These are phyloP conservation scores for Aegilops bicornis DNA, from an alignment of 176 grass and related monocot species.

Conservation along the genomic window DNA sequence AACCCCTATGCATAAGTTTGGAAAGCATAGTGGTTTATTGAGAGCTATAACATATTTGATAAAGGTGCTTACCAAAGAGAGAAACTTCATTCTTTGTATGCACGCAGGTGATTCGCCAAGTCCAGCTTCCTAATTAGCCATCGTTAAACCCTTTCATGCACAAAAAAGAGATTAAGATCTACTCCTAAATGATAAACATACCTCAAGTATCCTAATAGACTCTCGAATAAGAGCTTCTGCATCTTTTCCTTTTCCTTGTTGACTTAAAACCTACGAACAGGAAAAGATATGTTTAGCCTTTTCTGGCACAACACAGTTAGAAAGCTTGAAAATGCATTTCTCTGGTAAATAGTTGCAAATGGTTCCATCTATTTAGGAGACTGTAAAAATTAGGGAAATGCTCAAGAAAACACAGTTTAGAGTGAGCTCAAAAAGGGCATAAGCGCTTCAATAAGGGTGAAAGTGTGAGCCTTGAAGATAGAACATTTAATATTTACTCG, in stretches of 20 bases:
- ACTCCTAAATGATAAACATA: constrained; percentile 29
- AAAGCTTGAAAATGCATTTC: not conserved
- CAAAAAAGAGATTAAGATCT: constrained; percentile 7
- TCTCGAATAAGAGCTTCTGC: constrained; percentile 67
- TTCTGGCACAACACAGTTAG: not conserved
- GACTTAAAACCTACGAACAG: constrained; percentile 59
- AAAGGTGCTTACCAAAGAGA: constrained; percentile 49
- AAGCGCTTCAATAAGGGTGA: too few relatives aligned
- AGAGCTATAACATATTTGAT: not conserved
- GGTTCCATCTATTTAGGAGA: not conserved
- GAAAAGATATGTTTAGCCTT: not conserved
- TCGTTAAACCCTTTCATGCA: constrained; percentile 32
- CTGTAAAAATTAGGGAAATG: not conserved
- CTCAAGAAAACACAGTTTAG: not conserved
- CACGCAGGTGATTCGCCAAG: constrained; percentile 66
- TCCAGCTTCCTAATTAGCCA: constrained; percentile 66
- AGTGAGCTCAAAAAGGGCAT: not conserved
- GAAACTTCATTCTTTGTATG: constrained; percentile 65
- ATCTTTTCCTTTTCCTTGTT: constrained; percentile 73
- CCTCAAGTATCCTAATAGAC: constrained; percentile 94
- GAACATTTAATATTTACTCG: too few relatives aligned
- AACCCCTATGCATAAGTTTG: not conserved
- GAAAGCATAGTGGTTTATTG: not conserved
- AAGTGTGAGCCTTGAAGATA: too few relatives aligned
- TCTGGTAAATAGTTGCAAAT: not conserved